A percentile compares a stretch with the other conserved stretches of the same genome.
These are phyloP conservation scores for Hebeloma cylindrosporum DNA, from an alignment of 768 basidiomycete species.

Conservation along the genomic window DNA sequence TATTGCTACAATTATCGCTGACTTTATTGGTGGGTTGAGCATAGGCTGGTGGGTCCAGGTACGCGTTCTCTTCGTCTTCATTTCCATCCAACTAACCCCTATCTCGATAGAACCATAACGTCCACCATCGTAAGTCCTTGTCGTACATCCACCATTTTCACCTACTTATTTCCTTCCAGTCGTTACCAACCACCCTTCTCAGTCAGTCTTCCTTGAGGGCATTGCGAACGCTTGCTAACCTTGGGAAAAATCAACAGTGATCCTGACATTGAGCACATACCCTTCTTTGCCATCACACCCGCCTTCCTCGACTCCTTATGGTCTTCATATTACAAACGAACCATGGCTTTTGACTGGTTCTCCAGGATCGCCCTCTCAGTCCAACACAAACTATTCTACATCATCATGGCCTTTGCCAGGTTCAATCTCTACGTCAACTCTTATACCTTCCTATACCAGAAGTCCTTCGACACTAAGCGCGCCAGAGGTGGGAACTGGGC, in stretches of 20 bases:
- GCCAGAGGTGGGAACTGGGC: constrained; percentile 74
- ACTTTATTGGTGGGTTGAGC: constrained; percentile 90
- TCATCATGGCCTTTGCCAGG: constrained; percentile 85
- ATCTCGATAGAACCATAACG: constrained; percentile 77
- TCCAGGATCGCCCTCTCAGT: constrained; percentile 63
- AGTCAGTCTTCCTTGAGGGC: constrained; percentile 49
- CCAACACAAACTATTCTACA: constrained; percentile 92
- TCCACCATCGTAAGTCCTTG: constrained; percentile 81
- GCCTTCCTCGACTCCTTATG: constrained; percentile 83
- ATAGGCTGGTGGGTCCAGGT: constrained; percentile 98
- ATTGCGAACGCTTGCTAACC: constrained; percentile 13
- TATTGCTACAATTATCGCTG: constrained; percentile 75
- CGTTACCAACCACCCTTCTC: constrained; percentile 95
- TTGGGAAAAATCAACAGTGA: constrained; percentile 47
- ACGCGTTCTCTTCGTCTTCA: constrained; percentile 36
- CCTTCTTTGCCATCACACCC: constrained; percentile 93
- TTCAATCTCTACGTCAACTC: constrained; percentile 95
- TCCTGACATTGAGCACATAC: constrained; percentile 84
- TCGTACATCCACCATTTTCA: constrained; percentile 4
- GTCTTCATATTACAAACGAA: constrained; percentile 93
- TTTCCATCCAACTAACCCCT: constrained; percentile 8
- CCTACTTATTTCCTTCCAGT: constrained; percentile 46
- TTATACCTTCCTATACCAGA: constrained; percentile 70
- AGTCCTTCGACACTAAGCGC: constrained; percentile 61
- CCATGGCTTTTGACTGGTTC: constrained; percentile 75